phyloP scores from a whole-genome alignment of 345 rosid species.

The Kernera saxatilis region DNA sequence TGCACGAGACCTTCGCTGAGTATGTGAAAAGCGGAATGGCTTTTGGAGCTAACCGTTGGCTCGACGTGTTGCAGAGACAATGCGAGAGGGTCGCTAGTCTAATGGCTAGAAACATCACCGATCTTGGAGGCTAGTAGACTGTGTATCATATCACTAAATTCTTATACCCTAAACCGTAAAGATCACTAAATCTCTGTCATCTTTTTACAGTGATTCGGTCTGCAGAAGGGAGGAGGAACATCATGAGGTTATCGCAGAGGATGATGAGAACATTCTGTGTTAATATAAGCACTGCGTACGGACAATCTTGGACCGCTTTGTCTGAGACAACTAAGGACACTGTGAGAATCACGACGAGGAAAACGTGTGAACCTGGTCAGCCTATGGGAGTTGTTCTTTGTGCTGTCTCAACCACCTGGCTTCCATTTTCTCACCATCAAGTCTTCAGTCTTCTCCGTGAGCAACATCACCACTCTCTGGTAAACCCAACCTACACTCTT shows the following conservation, averaged over 20 bases:
- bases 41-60: conserved; percentile 92
- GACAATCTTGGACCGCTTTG: conserved; percentile 84
- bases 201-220: conserved; percentile 54
- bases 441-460: conserved; percentile 76
- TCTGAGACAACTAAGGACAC: conserved; percentile 55
- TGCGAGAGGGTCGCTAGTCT: conserved; percentile 89
- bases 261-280: conserved; percentile 72
- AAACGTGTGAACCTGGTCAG: conserved; percentile 66
- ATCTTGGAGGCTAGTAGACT: conserved; percentile 67
- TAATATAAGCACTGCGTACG: conserved; percentile 53
- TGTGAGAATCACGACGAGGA: conserved; percentile 73
- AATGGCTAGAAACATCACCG: conserved; percentile 84
- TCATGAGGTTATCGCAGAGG: conserved; percentile 77
- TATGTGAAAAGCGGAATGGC: conserved; percentile 54
- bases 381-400: conserved; percentile 77
- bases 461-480: conserved; percentile 74
- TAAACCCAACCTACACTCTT: conserved; percentile 2
- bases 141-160: neutral
- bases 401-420: conserved; percentile 83
- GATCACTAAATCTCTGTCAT: neutral
- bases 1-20: conserved; percentile 51
- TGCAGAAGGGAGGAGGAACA: conserved; percentile 66
- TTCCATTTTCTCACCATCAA: conserved; percentile 59
- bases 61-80: conserved; percentile 64
- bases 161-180: neutral